Evolutionary conservation across 2,329 filamentous ascomycete species (phyloP), one percentile per base, ranked within the genome.

Genomic region (Geoglossum cookeanum): DNA sequence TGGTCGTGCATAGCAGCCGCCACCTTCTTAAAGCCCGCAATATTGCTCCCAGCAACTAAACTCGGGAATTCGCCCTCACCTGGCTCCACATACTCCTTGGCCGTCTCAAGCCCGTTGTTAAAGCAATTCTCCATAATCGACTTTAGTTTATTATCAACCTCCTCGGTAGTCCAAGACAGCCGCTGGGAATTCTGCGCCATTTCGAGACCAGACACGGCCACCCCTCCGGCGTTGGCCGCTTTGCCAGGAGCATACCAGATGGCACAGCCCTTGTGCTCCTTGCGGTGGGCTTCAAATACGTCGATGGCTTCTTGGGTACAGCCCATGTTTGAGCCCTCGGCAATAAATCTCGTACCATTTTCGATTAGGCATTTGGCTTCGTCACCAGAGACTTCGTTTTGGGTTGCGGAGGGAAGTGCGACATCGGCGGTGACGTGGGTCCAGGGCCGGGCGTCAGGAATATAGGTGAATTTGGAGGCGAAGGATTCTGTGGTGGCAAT

Each of bases 271-370:
- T 87, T 81, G 69, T 79, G 79, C 69, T 76, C 70, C 65, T 77
- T 81, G 64, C 90, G 80, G 66, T 83, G 76, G 17, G 77, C 79
- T 79, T 97, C 91, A 70, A 97, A 97, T 63, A 88, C 76, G 66
- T 95, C 86, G 66, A 98, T 96, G 64, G 91, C 91, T 63, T 86
- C 89, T 73, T 92, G 88, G 37, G 90, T 96, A 78, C 89, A 96
- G 62, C 92, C 92, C 92, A 98, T 97, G 81, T 97, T 97, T 74
- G 85, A 92, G 58, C 92, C 92, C 75, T 98, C 92, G 59, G 92
- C 92, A 63, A 97, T 84, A 76, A 88, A 94, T 69, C 84, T 81
- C 68, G 78, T 79, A 63, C 91, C 91, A 59, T 78, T 79, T 55
- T 78, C 78, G 59, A 96, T 80, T 49, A 97, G 80, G 17, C 79